A percentile compares a stretch with the other conserved stretches of the same genome.
These are phyloP conservation scores for Triadica sebifera DNA, from an alignment of 345 rosid genomes.

Conservation along the genomic window DNA sequence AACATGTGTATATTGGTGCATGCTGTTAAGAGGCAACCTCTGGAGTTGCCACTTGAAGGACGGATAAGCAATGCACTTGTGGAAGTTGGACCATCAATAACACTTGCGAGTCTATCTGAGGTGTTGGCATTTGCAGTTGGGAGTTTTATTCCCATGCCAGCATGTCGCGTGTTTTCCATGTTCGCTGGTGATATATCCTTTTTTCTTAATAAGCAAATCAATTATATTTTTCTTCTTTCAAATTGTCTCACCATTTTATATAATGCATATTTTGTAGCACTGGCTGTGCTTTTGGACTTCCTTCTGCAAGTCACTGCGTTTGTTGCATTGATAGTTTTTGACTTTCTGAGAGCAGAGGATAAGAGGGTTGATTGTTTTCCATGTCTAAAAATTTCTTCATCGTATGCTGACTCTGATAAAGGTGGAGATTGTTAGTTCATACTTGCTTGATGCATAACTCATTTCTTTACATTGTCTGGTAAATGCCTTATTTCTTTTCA, in stretches of 20 bases:
- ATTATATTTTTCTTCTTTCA: not conserved
- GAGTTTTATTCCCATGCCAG: constrained; percentile 94
- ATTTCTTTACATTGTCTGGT: not conserved
- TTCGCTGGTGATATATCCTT: constrained; percentile 69
- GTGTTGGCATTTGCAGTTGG: constrained; percentile 97
- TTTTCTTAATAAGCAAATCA: not conserved
- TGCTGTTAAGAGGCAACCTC: constrained; percentile 89
- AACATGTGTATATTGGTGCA: constrained; percentile 96
- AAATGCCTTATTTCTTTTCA: constrained; percentile 4
- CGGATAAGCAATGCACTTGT: constrained; percentile 91
- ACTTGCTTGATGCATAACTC: constrained; percentile 8
- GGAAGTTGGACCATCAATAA: constrained; percentile 98
- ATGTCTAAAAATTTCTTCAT: constrained; percentile 53
- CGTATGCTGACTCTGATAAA: constrained; percentile 57
- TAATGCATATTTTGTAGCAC: constrained; percentile 52
- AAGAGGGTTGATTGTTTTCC: constrained; percentile 91
- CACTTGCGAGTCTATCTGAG: constrained; percentile 94
- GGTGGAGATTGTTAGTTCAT: constrained; percentile 38
- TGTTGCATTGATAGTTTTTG: constrained; percentile 89
- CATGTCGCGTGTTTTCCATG: constrained; percentile 96
- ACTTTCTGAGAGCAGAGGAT: constrained; percentile 72
- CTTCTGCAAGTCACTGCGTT: constrained; percentile 96
- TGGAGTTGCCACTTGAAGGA: constrained; percentile 73
- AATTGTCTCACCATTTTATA: constrained; percentile 1
- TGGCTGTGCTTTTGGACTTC: constrained; percentile 95